phyloP scores from a whole-genome alignment of 139 green algal genomes.

The Tetradesmus obliquus region DNA sequence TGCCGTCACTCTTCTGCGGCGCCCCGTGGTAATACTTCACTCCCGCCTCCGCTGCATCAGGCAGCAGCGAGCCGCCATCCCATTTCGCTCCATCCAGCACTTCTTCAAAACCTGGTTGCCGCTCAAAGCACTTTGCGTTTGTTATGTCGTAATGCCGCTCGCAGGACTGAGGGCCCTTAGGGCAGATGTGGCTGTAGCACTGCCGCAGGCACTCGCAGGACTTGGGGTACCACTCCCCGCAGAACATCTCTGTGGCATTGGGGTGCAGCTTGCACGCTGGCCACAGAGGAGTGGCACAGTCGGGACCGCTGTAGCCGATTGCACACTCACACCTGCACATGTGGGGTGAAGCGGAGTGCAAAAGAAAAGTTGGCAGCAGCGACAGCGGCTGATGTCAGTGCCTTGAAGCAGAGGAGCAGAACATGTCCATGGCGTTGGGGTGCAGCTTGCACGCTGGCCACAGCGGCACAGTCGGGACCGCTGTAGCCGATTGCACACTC shows the following conservation, averaged over 20 bases:
- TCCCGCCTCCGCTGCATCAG: neutral
- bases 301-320: neutral
- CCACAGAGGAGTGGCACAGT: neutral
- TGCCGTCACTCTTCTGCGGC: neutral
- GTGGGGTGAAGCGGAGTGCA: neutral
- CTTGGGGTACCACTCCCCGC: neutral
- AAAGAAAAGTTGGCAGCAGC: neutral
- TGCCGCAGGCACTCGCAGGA: neutral
- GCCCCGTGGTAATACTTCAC: neutral
- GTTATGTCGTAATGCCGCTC: neutral
- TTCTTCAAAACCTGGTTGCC: neutral
- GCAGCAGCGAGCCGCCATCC: neutral
- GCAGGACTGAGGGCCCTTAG: neutral
- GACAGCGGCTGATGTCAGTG: no score
- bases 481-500: slow-evolving; percentile 23
- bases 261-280: neutral
- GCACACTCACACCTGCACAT: slow-evolving; percentile 16
- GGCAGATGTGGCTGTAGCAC: neutral
- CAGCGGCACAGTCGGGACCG: neutral
- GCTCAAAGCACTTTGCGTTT: slow-evolving; percentile 5
- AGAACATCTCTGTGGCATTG: neutral
- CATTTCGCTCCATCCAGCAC: no score
- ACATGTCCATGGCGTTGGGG: neutral
- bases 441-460: neutral
- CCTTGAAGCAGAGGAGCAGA: neutral